These are phyloP conservation scores for Colletotrichum liriopes DNA, from an alignment of 2,329 filamentous ascomycete species.

Conservation along the genomic window DNA sequence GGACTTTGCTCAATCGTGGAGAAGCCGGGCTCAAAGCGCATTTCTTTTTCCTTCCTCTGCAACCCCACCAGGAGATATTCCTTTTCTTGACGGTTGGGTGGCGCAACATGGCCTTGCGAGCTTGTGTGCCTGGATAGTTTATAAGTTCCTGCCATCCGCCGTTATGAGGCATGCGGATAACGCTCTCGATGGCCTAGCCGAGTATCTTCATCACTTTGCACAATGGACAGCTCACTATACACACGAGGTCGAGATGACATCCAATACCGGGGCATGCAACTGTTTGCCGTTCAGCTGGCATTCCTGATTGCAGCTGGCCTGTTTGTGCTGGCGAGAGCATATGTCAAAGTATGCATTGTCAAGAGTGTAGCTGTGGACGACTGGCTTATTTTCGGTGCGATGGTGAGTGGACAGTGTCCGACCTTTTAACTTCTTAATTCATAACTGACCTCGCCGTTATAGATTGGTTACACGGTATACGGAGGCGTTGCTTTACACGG, in stretches of 20 bases:
- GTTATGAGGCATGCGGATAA: not conserved
- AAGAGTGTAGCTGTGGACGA: constrained; percentile 63
- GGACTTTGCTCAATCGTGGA: not conserved
- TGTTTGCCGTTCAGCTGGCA: constrained; percentile 45
- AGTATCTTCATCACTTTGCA: not conserved
- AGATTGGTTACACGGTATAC: constrained; percentile 56
- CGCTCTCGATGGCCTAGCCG: not conserved
- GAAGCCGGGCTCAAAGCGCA: not conserved
- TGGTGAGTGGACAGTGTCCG: constrained; percentile 53
- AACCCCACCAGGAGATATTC: not conserved
- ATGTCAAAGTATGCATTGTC: constrained; percentile 60
- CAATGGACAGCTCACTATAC: constrained; percentile 26
- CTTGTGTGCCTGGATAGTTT: not conserved
- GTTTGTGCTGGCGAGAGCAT: constrained; percentile 59
- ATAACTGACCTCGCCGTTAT: not conserved
- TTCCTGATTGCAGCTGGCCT: constrained; percentile 56
- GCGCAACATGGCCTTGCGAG: not conserved
- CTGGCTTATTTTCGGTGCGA: constrained; percentile 61
- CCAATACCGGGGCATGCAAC: constrained; percentile 37
- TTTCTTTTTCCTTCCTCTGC: constrained; percentile 13
- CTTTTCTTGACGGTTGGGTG: constrained; percentile 13
- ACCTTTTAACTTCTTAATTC: not conserved
- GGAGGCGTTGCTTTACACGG: constrained; percentile 52
- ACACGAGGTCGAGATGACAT: constrained; percentile 7
- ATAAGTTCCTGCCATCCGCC: constrained; percentile 13